Evolutionary conservation across 495 filamentous ascomycete genomes (phyloP).

Genomic region (Chaetomium cochliodes): DNA sequence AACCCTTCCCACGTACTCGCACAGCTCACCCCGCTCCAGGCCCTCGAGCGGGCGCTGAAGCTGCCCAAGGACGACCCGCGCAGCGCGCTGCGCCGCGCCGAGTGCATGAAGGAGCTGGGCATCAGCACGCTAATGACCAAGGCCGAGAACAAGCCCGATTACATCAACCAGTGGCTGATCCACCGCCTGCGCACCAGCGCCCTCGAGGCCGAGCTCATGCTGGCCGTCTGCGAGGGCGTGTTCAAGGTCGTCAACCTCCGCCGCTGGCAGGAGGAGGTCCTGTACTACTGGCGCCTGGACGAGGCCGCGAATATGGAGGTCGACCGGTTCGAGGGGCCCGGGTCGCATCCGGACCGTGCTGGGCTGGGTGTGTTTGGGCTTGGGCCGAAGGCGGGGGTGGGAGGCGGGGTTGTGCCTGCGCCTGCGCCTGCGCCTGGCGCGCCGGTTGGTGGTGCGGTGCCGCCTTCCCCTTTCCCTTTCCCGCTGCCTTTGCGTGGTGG

Average conservation of each 20-base stretch:
- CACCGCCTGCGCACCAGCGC: constrained; percentile 46
- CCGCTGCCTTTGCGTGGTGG: background rate
- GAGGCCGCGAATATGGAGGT: constrained; percentile 25
- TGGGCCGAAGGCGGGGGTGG: background rate
- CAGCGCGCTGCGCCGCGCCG: constrained; percentile 23
- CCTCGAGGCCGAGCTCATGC: constrained; percentile 45
- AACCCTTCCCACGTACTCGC: constrained; percentile 36
- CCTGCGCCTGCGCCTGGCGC: no score
- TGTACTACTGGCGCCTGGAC: constrained; percentile 46
- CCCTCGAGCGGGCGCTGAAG: constrained; percentile 26
- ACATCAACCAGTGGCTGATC: constrained; percentile 50
- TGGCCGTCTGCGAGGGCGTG: constrained; percentile 36
- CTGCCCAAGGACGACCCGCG: constrained; percentile 31
- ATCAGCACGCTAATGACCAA: constrained; percentile 36
- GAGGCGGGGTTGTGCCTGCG: background rate
- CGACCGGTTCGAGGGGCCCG: background rate
- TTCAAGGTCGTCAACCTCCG: constrained; percentile 42
- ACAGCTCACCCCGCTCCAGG: constrained; percentile 24
- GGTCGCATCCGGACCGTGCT: no score
- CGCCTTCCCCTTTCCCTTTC: background rate
- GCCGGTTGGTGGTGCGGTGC: background rate
- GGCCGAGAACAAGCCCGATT: constrained; percentile 40
- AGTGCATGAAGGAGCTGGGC: constrained; percentile 38
- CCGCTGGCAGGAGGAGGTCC: constrained; percentile 49
- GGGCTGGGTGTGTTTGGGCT: no score